phyloP scores from a whole-genome alignment of 2,329 filamentous ascomycete genomes.

The Emmonsia crescens region DNA sequence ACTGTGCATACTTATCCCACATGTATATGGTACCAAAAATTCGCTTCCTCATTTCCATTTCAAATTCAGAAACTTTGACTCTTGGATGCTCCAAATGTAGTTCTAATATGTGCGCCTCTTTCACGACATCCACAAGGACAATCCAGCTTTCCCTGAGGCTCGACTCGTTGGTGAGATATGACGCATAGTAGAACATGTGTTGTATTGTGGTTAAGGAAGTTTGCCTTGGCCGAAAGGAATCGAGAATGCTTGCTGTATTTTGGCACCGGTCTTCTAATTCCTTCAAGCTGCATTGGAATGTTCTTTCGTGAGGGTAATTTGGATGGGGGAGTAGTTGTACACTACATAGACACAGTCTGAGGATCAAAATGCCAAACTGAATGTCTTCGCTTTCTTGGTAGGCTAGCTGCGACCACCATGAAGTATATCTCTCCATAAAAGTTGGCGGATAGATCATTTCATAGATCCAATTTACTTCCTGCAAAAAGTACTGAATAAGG shows the following conservation, averaged over 20 bases:
- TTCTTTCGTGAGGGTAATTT: conserved; percentile 3
- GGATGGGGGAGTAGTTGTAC: conserved; percentile 1
- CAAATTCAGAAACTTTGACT: background rate
- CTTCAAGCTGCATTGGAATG: background rate
- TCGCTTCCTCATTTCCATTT: conserved; percentile 3
- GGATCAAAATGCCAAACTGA: conserved; percentile 2
- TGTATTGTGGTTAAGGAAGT: background rate
- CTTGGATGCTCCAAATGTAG: background rate
- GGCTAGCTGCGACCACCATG: background rate
- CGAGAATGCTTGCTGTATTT: background rate
- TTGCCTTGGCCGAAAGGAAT: background rate
- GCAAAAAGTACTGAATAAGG: conserved; percentile 1
- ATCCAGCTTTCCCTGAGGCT: conserved; percentile 3
- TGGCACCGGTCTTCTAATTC: background rate
- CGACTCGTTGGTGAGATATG: background rate
- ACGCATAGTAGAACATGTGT: background rate
- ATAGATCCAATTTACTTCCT: conserved; percentile 1
- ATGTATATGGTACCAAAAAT: conserved; percentile 1
- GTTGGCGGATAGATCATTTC: conserved; percentile 3
- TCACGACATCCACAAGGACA: background rate
- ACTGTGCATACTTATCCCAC: conserved; percentile 4
- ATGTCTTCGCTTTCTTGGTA: conserved; percentile 1
- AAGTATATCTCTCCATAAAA: conserved; percentile 2
- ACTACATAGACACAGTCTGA: background rate
- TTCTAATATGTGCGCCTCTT: background rate